A percentile compares a stretch with the other conserved stretches of the same genome.
phyloP scores from a whole-genome alignment of 2,329 filamentous ascomycete species.

The Lasiodiplodia gonubiensis region DNA sequence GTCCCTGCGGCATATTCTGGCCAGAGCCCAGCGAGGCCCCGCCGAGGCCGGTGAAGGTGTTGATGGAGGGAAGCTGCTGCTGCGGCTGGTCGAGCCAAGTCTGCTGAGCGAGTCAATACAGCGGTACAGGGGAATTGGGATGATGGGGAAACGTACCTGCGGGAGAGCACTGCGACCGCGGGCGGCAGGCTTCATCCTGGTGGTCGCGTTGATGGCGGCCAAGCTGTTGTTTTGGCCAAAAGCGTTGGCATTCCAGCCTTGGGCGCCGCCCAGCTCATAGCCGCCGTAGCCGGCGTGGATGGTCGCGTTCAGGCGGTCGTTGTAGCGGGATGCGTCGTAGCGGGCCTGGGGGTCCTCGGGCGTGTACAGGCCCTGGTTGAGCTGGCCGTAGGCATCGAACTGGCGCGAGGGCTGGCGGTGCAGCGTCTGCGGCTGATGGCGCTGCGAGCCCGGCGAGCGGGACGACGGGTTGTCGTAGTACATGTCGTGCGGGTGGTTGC shows the following conservation, averaged over 20 bases:
- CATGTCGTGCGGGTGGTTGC: constrained; percentile 59
- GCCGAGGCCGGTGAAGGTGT: constrained; percentile 48
- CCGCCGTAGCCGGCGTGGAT: constrained; percentile 65
- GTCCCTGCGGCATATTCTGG: constrained; percentile 18
- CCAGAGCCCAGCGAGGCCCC: constrained; percentile 35
- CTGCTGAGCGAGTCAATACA: constrained; percentile 47
- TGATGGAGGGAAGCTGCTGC: constrained; percentile 50
- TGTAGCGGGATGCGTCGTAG: constrained; percentile 60
- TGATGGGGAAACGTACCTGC: constrained; percentile 63
- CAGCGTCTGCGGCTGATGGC: constrained; percentile 67
- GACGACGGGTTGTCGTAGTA: constrained; percentile 75
- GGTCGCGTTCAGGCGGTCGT: constrained; percentile 65
- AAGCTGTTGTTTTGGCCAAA: constrained; percentile 71
- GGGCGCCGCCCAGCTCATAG: constrained; percentile 72
- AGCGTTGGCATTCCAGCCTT: constrained; percentile 79
- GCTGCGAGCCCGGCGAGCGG: constrained; percentile 76
- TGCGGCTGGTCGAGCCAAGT: constrained; percentile 67
- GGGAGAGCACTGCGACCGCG: constrained; percentile 68
- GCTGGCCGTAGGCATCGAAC: constrained; percentile 74
- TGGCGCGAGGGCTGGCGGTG: constrained; percentile 77
- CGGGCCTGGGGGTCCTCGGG: constrained; percentile 67
- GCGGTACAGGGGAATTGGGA: constrained; percentile 5
- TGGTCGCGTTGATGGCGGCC: constrained; percentile 61
- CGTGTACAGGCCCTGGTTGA: constrained; percentile 69
- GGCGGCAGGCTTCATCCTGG: constrained; percentile 61